phyloP scores from a whole-genome alignment of 306 rosid genomes.

The barrel medic (Medicago truncatula) region DNA sequence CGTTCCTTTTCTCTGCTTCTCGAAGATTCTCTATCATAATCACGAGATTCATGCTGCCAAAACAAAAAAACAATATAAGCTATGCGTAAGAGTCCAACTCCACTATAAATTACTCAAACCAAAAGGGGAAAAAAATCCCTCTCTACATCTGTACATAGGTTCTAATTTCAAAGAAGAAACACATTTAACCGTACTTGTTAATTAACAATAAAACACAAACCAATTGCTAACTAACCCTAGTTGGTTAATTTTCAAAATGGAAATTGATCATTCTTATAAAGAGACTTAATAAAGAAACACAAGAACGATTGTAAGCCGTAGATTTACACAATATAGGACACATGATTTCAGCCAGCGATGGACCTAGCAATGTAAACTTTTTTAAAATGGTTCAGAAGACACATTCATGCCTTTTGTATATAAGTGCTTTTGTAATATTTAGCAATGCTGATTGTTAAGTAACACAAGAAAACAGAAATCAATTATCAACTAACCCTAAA shows the following conservation, averaged over 20 bases:
- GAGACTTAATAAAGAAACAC: no score
- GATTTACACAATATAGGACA: no score
- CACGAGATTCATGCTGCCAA: slow-evolving; percentile 81
- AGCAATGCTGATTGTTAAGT: not conserved
- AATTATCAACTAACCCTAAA: not conserved
- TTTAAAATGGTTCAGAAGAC: no score
- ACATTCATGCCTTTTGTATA: no score
- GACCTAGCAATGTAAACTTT: no score
- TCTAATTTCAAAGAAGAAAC: not conserved
- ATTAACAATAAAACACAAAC: not conserved
- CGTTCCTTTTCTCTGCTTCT: slow-evolving; percentile 91
- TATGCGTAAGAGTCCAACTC: slow-evolving; percentile 10
- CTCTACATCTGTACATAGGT: not conserved
- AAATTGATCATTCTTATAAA: no score
- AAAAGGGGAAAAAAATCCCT: not conserved
- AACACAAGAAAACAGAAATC: not conserved
- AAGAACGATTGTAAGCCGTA: no score
- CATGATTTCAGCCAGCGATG: no score
- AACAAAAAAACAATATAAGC: not conserved
- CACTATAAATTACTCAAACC: slow-evolving; percentile 5
- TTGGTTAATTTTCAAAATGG: not conserved
- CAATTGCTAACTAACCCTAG: not conserved
- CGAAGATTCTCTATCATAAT: slow-evolving; percentile 82
- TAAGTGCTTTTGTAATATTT: no score
- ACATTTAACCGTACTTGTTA: not conserved